A percentile compares a stretch with the other conserved stretches of the same genome.
These are phyloP conservation scores for Fusarium algeriense DNA, from an alignment of 2,329 filamentous ascomycete species.

Conservation along the genomic window DNA sequence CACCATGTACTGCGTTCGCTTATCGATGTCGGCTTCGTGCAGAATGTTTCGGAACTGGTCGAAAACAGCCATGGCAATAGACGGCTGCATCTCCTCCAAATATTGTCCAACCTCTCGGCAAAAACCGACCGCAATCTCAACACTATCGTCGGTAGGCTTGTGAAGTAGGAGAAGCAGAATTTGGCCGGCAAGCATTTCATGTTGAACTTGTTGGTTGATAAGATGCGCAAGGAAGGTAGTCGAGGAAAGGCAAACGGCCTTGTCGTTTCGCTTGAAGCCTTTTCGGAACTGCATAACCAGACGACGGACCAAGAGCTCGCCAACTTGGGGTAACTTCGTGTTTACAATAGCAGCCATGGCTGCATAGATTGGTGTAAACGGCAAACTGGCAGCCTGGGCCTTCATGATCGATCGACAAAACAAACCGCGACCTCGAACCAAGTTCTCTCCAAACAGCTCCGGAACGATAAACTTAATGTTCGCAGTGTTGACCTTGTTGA, in stretches of 20 bases:
- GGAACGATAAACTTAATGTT: constrained; percentile 99
- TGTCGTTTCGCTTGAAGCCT: constrained; percentile 95
- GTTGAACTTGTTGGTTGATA: constrained; percentile 94
- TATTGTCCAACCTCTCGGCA: constrained; percentile 95
- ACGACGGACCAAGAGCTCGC: constrained; percentile 87
- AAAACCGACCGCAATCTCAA: constrained; percentile 95
- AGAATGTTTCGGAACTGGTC: constrained; percentile 96
- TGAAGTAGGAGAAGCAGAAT: constrained; percentile 91
- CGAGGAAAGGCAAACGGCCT: constrained; percentile 91
- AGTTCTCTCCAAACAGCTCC: constrained; percentile 94
- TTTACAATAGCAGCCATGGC: constrained; percentile 97
- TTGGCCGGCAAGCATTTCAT: constrained; percentile 93
- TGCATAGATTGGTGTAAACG: constrained; percentile 96
- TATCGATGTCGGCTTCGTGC: constrained; percentile 97
- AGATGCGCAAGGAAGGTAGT: constrained; percentile 96
- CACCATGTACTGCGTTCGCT: constrained; percentile 99
- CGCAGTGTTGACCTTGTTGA: constrained; percentile 98
- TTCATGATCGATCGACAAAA: constrained; percentile 99
- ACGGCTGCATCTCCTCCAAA: constrained; percentile 92
- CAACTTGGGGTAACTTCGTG: constrained; percentile 94
- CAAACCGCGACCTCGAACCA: constrained; percentile 89
- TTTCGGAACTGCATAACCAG: constrained; percentile 94
- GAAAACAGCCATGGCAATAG: constrained; percentile 90
- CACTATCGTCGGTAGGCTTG: constrained; percentile 96
- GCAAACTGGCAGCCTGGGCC: constrained; percentile 93